phyloP scores from a whole-genome alignment of 1,284 basidiomycete genomes.

The Trichosporon ovoides region DNA sequence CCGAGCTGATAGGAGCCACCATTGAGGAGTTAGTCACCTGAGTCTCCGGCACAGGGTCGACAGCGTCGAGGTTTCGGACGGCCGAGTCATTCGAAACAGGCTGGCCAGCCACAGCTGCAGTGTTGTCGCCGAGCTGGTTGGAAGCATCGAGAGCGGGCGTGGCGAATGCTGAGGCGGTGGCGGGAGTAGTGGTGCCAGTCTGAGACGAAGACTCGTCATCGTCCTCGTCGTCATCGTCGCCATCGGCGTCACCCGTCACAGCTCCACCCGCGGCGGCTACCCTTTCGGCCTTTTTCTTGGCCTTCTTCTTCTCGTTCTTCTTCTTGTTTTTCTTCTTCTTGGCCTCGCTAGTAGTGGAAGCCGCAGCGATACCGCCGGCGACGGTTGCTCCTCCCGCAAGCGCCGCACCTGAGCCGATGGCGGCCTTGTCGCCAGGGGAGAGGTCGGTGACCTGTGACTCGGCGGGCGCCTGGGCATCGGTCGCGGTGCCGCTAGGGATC shows the following conservation, averaged over 20 bases:
- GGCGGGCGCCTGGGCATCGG: not conserved
- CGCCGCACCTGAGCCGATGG: conserved; percentile 5
- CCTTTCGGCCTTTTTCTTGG: conserved; percentile 10
- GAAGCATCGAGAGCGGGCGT: conserved; percentile 7
- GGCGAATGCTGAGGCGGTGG: conserved; percentile 3
- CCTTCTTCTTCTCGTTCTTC: conserved; percentile 14
- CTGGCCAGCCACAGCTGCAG: not conserved
- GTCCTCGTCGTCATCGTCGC: conserved; percentile 7
- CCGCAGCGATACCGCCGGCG: conserved; percentile 5
- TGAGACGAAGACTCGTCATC: not conserved
- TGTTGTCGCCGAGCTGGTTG: conserved; percentile 3
- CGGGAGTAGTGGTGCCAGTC: not conserved
- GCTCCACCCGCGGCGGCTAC: not conserved
- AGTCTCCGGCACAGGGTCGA: not conserved
- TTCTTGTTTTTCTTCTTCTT: conserved; percentile 8
- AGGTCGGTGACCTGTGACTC: not conserved
- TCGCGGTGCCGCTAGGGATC: not conserved
- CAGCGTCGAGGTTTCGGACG: not conserved
- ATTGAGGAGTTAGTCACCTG: not conserved
- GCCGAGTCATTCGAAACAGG: not conserved
- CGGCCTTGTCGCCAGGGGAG: not conserved
- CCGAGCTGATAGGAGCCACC: not conserved
- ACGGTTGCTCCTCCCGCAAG: conserved; percentile 6
- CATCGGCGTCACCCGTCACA: not conserved
- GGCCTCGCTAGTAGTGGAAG: conserved; percentile 5